A percentile compares a stretch with the other conserved stretches of the same genome.
Evolutionary conservation across 2,329 filamentous ascomycete species (phyloP).

Genomic region (Coniosporium tulheliwenetii): DNA sequence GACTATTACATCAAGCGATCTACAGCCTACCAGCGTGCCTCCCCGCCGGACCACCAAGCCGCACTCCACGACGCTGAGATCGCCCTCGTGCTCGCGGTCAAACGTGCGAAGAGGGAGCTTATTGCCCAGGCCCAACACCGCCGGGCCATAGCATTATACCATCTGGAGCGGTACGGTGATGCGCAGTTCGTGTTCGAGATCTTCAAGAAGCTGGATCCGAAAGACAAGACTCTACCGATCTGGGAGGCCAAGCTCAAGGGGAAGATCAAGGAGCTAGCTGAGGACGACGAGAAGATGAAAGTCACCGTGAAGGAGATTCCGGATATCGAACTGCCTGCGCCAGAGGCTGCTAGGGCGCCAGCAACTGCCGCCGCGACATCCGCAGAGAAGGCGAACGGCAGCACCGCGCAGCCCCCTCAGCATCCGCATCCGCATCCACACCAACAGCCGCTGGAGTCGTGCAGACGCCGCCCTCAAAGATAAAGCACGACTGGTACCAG

Average conservation of each 20-base stretch:
- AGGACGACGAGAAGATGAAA: conserved; percentile 30
- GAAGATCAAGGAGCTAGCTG: conserved; percentile 33
- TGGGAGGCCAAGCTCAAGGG: conserved; percentile 41
- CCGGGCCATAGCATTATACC: conserved; percentile 58
- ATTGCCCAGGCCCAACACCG: conserved; percentile 74
- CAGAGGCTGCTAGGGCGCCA: conserved; percentile 19
- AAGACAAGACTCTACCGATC: conserved; percentile 37
- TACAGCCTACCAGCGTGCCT: conserved; percentile 55
- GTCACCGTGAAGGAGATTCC: conserved; percentile 38
- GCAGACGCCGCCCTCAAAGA: conserved; percentile 37
- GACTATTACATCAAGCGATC: conserved; percentile 71
- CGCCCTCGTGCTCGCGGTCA: conserved; percentile 47
- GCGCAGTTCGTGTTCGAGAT: conserved; percentile 53
- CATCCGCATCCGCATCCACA: conserved; percentile 1
- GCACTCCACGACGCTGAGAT: conserved; percentile 31
- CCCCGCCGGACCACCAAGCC: conserved; percentile 28
- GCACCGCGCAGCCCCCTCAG: not conserved
- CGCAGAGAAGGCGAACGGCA: conserved; percentile 7
- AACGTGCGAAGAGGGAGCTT: conserved; percentile 57
- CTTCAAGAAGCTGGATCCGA: conserved; percentile 35
- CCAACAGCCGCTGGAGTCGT: conserved; percentile 5
- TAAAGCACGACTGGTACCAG: conserved; percentile 57
- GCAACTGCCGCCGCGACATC: conserved; percentile 11
- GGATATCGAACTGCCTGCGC: conserved; percentile 26
- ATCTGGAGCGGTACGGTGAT: conserved; percentile 57